Evolutionary conservation across 768 basidiomycete species (phyloP), one percentile per base, ranked within the genome.

Genomic region (Boletus vinaceobasis): DNA sequence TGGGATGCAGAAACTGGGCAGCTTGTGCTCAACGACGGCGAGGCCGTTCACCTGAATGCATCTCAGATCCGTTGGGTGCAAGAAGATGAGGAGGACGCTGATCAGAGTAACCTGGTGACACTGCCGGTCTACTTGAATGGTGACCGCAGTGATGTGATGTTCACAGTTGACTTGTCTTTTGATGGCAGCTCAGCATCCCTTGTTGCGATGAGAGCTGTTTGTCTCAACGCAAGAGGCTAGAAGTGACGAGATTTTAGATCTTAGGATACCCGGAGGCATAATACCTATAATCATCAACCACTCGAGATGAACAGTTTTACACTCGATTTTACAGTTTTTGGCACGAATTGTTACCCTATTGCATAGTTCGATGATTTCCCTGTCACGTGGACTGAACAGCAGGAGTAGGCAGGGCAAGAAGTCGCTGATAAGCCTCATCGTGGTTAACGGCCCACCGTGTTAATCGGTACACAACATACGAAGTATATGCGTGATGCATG

Each of bases 101-200:
- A 73, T 17, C 65, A 65, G 35, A 65, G 66, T 33, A 74, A 72
- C 48, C 61, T 82, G 52, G 89, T 95, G 64, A 89, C 86, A 60
- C 75, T 98, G 21, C 96, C 95, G 0, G 90, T 97, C 42, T 98
- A 97, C 71, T 81, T 98, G 67, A 97, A 98, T 72, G 78, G 80
- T 60, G 89, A 93, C 73, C 82, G 95, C 48, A 88, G 85, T 67
- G 91, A 93, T 64, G 90, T 96, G 33, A 74, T 98, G 65, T 95
- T 97, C 75, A 93, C 90, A 1, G 86, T 96, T 35, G 83, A 91
- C 62, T 70, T 98, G 53, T 87, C 89, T 19, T 88, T 93, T 60
- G 87, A 88, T 56, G 78, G 71, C 57, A 79, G 77, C 39, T 84
- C 84, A 0, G 79, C 84, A 31, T 77, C 85, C 36, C 70, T 91